phyloP scores from a whole-genome alignment of 495 filamentous ascomycete genomes.

The Penicillium salamii region DNA sequence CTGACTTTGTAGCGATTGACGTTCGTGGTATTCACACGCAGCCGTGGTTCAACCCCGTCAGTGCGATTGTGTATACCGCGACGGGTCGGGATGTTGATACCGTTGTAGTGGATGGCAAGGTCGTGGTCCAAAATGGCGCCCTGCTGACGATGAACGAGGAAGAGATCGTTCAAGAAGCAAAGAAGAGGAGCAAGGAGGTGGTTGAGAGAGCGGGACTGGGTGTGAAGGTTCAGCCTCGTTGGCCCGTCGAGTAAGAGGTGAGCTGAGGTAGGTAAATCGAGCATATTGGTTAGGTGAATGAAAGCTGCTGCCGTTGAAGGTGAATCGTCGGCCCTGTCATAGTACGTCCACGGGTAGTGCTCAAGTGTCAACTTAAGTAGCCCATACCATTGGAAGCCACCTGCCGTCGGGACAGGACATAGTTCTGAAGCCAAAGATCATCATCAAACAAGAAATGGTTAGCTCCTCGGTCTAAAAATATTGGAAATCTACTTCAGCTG shows the following conservation, averaged over 20 bases:
- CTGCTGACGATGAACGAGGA: conserved; percentile 33
- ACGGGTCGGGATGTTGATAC: conserved; percentile 48
- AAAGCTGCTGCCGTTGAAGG: too few relatives aligned
- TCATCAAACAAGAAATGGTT: too few relatives aligned
- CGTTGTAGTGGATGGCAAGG: conserved; percentile 46
- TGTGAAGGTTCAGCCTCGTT: conserved; percentile 35
- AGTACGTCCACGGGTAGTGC: too few relatives aligned
- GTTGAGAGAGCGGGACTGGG: conserved; percentile 39
- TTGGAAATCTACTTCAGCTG: background rate
- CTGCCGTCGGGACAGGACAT: too few relatives aligned
- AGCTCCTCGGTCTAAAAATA: too few relatives aligned
- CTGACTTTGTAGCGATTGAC: conserved; percentile 51
- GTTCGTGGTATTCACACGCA: conserved; percentile 31
- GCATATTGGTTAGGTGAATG: too few relatives aligned
- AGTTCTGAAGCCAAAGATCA: too few relatives aligned
- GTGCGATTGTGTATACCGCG: conserved; percentile 46
- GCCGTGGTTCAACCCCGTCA: conserved; percentile 41
- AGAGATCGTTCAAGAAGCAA: conserved; percentile 33
- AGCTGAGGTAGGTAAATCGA: background rate
- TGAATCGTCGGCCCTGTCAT: too few relatives aligned
- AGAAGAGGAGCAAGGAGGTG: conserved; percentile 37
- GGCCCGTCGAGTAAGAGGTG: conserved; percentile 28
- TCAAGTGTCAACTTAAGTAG: too few relatives aligned
- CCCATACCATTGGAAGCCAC: too few relatives aligned
- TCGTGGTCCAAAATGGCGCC: conserved; percentile 37